Conservation (phyloP, 1,284 basidiomycete species). For the Rhizopogon hawkerae region DNA sequence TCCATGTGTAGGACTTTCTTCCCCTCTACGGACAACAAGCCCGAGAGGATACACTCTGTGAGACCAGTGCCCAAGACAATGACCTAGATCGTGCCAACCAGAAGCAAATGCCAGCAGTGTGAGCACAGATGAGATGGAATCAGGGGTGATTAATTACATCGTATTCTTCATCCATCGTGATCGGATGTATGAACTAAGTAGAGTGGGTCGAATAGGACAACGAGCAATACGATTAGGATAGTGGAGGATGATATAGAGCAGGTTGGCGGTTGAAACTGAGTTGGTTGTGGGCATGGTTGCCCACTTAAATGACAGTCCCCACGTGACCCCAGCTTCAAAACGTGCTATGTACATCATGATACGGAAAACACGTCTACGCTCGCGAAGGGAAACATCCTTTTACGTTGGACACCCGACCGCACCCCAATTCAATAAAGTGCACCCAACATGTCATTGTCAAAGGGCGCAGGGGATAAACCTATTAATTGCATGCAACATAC, state of each 20-base stretch:
- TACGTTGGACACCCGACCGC: too few relatives aligned
- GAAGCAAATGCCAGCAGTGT: slow-evolving; percentile 10
- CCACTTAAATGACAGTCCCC: not conserved
- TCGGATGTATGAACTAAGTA: slow-evolving; percentile 11
- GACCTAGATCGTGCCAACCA: slow-evolving; percentile 46
- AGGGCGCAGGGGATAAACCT: not conserved
- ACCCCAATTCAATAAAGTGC: too few relatives aligned
- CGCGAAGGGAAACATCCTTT: too few relatives aligned
- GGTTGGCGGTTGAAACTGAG: not conserved
- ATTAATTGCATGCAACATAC: not conserved
- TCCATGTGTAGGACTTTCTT: slow-evolving; percentile 99
- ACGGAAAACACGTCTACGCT: too few relatives aligned
- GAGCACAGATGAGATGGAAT: slow-evolving; percentile 8
- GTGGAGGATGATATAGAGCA: not conserved
- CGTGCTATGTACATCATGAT: not conserved
- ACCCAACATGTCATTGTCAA: too few relatives aligned
- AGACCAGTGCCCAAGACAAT: slow-evolving; percentile 93
- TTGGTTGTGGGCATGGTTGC: not conserved
- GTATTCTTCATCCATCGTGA: slow-evolving; percentile 82
- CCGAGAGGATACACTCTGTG: slow-evolving; percentile 97
- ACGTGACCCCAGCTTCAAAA: not conserved
- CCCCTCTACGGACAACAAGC: slow-evolving; percentile 93
- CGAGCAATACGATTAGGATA: not conserved
- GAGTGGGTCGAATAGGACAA: slow-evolving; percentile 7
- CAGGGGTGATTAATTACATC: slow-evolving; percentile 45